Evolutionary conservation across 306 rosid species (phyloP).

Genomic region (Benincasa hispida): DNA sequence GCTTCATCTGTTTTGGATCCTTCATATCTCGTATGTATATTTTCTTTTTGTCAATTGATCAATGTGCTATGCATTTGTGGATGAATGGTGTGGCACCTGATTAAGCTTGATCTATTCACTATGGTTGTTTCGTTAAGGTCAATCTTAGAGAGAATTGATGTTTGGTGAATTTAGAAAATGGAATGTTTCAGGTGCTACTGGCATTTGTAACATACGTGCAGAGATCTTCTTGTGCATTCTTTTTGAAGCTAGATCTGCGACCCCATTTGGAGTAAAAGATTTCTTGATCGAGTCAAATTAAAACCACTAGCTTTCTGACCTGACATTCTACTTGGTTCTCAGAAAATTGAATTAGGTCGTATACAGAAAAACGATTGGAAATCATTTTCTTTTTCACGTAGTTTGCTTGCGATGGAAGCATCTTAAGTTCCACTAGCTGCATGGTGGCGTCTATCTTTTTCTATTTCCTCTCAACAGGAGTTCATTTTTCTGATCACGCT

Average conservation of each 20-base stretch:
- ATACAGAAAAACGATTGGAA: neutral
- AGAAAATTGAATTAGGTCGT: neutral
- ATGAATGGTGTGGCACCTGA: neutral
- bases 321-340: neutral
- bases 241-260: conserved; percentile 26
- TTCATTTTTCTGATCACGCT: neutral
- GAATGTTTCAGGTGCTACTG: neutral
- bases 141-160: conserved; percentile 8
- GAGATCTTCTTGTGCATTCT: neutral
- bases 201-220: neutral
- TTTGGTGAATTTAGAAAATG: neutral
- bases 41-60: neutral
- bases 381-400: neutral
- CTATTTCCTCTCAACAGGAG: neutral
- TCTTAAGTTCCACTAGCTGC: neutral
- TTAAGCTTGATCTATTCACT: conserved; percentile 9
- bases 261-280: neutral
- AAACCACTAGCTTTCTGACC: neutral
- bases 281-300: neutral
- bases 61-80: neutral
- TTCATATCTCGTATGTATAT: neutral
- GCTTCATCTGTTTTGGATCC: conserved; percentile 5
- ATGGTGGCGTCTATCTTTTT: neutral
- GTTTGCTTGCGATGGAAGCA: conserved; percentile 2
- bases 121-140: conserved; percentile 1